Base-by-base conservation (phyloP, 768 basidiomycete species). In the Mycena chlorophos region DNA sequence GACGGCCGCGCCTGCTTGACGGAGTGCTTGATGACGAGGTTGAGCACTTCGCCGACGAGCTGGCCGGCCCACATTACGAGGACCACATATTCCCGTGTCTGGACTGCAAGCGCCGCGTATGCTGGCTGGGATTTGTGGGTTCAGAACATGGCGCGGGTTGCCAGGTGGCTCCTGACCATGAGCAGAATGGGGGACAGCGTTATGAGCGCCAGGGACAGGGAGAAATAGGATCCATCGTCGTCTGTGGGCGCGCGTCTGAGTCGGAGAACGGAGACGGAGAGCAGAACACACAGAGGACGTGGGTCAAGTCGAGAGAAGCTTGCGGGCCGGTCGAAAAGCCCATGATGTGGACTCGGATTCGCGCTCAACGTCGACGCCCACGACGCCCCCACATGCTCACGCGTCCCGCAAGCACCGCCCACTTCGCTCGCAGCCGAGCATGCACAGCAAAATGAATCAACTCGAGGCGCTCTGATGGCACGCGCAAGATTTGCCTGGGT, bases 21-120 rank as follows among this genome's bases (percentile, higher is more conserved):
- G 34, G 75, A 55, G 45, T 75, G 84, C 68, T 94, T 94, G 22
- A 93, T 64, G 26, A 84, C 66, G 67, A 79, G 83, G 62, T 91
- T 94, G 55, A 89, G 68, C 2, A 67, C 82, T 67, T 93, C 91
- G 29, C 87, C 86, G 3, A 77, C 72, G 51, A 90, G 66, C 66
- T 94, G 91, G 28, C 91, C 91, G 0, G 78, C 77, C 87, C 90
- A 91, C 90, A 93, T 92, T 40, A 84, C 78, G 57, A 91, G 79
- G 66, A 94, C 79, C n/a, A 86, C 72, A 49, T 88, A 80, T 69
- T 94, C 91, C 26, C 91, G 85, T 3, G 87, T 89, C 58, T 87
- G 83, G 3, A 90, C 78, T 2, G 85, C 81, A 10, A 93, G 75
- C 2, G 78, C 86, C 5, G 88, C 88, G 68, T 93, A 93, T 13